A percentile compares a stretch with the other conserved stretches of the same genome.
phyloP scores from a whole-genome alignment of 805 yeast genomes.

The Soucietia sequanensis region DNA sequence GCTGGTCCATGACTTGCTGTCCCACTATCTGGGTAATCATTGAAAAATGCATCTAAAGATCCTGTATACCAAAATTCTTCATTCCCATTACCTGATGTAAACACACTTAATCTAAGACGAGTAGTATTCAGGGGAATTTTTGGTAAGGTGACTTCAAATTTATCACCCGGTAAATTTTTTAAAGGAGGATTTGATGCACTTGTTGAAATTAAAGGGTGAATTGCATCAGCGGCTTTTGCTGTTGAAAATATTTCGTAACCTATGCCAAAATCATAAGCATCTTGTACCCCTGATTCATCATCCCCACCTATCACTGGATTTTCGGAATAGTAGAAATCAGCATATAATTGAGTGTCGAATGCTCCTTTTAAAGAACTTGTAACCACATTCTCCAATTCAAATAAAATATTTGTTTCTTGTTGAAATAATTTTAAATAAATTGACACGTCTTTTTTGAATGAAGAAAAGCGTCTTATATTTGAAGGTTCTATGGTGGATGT shows the following conservation, averaged over 20 bases:
- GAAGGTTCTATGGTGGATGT: conserved; percentile 53
- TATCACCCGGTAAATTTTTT: conserved; percentile 37
- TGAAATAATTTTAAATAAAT: conserved; percentile 47
- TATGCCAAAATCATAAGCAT: conserved; percentile 6
- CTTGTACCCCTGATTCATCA: conserved; percentile 7
- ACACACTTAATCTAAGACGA: conserved; percentile 49
- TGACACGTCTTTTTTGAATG: conserved; percentile 57
- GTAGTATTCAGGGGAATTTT: conserved; percentile 51
- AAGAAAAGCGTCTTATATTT: conserved; percentile 49
- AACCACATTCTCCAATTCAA: conserved; percentile 54
- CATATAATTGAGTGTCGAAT: conserved; percentile 48
- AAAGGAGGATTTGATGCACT: conserved; percentile 33
- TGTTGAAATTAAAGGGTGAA: conserved; percentile 29
- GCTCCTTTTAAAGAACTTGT: conserved; percentile 51
- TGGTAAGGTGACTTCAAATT: conserved; percentile 33
- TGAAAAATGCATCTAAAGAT: conserved; percentile 39
- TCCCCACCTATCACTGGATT: conserved; percentile 2
- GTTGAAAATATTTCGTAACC: conserved; percentile 16
- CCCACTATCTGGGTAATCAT: conserved; percentile 29
- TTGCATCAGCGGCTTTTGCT: conserved; percentile 28
- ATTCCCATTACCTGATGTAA: conserved; percentile 62
- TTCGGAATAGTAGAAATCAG: conserved; percentile 41
- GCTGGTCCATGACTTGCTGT: conserved; percentile 61
- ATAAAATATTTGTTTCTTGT: conserved; percentile 32
- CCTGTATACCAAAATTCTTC: conserved; percentile 79